Evolutionary conservation across 1,284 basidiomycete species (phyloP).

Genomic region (Omphalotus olearius): DNA sequence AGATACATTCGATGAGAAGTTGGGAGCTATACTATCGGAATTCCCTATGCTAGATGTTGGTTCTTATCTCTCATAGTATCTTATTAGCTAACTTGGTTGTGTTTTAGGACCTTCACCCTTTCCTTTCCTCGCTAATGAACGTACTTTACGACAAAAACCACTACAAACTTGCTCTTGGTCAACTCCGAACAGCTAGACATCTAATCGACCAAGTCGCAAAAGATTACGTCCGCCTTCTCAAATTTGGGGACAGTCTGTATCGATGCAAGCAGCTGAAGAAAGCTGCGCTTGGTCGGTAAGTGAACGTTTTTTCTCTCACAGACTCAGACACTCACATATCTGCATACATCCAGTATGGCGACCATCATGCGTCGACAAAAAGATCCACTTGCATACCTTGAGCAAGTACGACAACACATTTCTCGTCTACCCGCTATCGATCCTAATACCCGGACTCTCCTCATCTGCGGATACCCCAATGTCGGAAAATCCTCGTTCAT

Average conservation of each 20-base stretch:
- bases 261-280: conserved; percentile 96
- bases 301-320: conserved; percentile 14
- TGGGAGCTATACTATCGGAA: conserved; percentile 89
- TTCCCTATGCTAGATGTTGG: conserved; percentile 95
- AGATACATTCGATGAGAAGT: conserved; percentile 96
- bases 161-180: conserved; percentile 95
- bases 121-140: conserved; percentile 90
- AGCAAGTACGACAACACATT: conserved; percentile 96
- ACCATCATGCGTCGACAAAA: conserved; percentile 97
- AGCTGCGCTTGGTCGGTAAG: conserved; percentile 88
- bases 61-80: conserved; percentile 12
- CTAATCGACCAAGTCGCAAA: conserved; percentile 94
- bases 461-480: conserved; percentile 96
- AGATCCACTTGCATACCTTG: conserved; percentile 92
- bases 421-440: conserved; percentile 95
- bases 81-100: background rate
- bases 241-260: conserved; percentile 95
- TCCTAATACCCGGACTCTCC: conserved; percentile 92
- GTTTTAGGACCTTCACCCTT: conserved; percentile 87
- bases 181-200: conserved; percentile 90
- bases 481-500: conserved; percentile 98
- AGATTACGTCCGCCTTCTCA: conserved; percentile 91
- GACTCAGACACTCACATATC: conserved; percentile 2
- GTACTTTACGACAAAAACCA: conserved; percentile 99
- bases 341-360: conserved; percentile 66